Evolutionary conservation across 1,284 basidiomycete species (phyloP).

Genomic region (Moesziomyces parantarcticus): DNA sequence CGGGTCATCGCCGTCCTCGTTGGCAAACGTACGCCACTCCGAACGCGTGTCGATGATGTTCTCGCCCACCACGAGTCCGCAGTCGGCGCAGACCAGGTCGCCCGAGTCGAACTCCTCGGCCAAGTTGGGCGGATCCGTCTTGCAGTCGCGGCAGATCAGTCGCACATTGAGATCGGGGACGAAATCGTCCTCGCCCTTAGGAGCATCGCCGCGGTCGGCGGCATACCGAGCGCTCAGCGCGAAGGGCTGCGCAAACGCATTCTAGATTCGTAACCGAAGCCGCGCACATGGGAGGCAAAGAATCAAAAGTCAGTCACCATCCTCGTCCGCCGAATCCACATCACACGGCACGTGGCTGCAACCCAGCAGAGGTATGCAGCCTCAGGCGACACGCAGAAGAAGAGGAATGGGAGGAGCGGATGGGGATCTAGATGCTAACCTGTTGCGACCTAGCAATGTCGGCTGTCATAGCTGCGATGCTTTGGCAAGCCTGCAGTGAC

Average conservation of each 20-base stretch:
- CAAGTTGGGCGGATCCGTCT: constrained; percentile 89
- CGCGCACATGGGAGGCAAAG: neutral
- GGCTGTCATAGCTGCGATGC: constrained; percentile 36
- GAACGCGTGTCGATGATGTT: constrained; percentile 96
- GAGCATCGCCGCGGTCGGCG: constrained; percentile 55
- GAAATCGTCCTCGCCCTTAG: constrained; percentile 58
- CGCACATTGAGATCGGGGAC: constrained; percentile 63
- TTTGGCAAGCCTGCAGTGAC: constrained; percentile 3
- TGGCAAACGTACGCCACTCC: constrained; percentile 98
- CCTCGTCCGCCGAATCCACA: no score
- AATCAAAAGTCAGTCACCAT: constrained; percentile 1
- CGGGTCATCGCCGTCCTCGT: constrained; percentile 95
- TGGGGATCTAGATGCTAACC: constrained; percentile 26
- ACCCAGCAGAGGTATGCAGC: no score
- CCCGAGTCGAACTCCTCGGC: constrained; percentile 97
- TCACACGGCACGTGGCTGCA: no score
- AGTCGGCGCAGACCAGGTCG: constrained; percentile 95
- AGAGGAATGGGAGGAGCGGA: neutral
- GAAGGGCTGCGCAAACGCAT: constrained; percentile 58
- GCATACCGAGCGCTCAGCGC: constrained; percentile 61
- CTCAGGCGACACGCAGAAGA: no score
- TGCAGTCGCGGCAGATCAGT: constrained; percentile 84
- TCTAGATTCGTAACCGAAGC: constrained; percentile 11
- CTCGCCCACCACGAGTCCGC: constrained; percentile 94
- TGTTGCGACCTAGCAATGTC: constrained; percentile 41